Conservation (phyloP, 2,329 filamentous ascomycete species). For the Botrytis aclada region DNA sequence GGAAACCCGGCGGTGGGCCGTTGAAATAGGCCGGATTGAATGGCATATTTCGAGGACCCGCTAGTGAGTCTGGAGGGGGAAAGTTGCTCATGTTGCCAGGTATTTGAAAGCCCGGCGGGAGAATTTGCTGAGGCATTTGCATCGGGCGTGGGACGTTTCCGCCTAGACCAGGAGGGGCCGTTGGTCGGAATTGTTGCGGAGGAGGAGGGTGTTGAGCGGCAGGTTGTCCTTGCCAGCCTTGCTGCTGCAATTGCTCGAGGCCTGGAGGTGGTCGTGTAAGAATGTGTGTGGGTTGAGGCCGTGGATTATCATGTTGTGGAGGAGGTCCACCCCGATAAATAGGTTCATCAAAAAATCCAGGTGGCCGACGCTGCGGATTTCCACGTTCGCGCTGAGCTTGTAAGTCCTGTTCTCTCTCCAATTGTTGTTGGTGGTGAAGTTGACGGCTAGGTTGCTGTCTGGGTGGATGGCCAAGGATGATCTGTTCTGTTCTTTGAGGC, state of each 20-base stretch:
- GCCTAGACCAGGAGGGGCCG: slow-evolving; percentile 58
- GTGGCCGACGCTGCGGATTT: slow-evolving; percentile 39
- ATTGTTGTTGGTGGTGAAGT: slow-evolving; percentile 47
- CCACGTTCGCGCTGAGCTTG: slow-evolving; percentile 34
- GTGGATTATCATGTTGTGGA: slow-evolving; percentile 35
- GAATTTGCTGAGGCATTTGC: slow-evolving; percentile 55
- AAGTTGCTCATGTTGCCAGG: slow-evolving; percentile 51
- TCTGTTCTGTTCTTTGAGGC: slow-evolving; percentile 50
- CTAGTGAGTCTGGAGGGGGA: slow-evolving; percentile 48
- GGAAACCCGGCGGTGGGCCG: slow-evolving; percentile 52
- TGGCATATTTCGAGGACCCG: slow-evolving; percentile 41
- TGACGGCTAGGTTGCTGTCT: slow-evolving; percentile 35
- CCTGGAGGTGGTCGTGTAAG: slow-evolving; percentile 61
- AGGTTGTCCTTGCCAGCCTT: slow-evolving; percentile 34
- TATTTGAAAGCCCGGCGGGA: slow-evolving; percentile 59
- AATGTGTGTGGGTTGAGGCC: slow-evolving; percentile 60
- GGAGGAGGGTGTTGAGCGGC: slow-evolving; percentile 40
- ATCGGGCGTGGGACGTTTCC: slow-evolving; percentile 41
- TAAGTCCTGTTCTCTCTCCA: slow-evolving; percentile 40
- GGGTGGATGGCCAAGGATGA: slow-evolving; percentile 47
- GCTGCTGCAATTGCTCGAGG: slow-evolving; percentile 52
- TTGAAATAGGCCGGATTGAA: slow-evolving; percentile 48
- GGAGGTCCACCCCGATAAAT: slow-evolving; percentile 29
- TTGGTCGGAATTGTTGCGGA: slow-evolving; percentile 38
- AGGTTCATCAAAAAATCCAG: slow-evolving; percentile 37